Conservation (phyloP, 495 filamentous ascomycete species). For the Aspergillus bridgeri region DNA sequence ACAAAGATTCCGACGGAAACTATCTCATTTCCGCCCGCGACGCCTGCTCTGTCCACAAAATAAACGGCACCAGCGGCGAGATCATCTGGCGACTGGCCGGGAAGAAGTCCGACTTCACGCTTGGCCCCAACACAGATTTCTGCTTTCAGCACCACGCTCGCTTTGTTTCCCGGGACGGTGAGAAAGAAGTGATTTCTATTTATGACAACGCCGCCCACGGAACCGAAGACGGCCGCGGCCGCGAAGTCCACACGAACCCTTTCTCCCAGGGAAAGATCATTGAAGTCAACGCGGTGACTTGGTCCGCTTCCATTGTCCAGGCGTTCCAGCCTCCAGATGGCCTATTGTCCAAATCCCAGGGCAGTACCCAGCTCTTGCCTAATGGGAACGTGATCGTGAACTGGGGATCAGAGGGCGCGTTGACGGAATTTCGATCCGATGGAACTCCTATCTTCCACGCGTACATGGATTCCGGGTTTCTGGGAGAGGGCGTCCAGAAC, state of each 20-base stretch:
- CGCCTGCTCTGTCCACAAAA: constrained; percentile 50
- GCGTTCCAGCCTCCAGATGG: constrained; percentile 46
- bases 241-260: constrained; percentile 38
- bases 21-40: constrained; percentile 57
- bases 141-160: constrained; percentile 59
- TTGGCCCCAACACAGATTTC: constrained; percentile 45
- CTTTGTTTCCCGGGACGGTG: constrained; percentile 40
- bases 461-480: constrained; percentile 29
- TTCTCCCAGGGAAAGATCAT: constrained; percentile 56
- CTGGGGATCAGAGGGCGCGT: constrained; percentile 52
- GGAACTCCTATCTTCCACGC: constrained; percentile 47
- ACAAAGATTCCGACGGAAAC: constrained; percentile 41
- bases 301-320: constrained; percentile 42
- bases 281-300: constrained; percentile 45
- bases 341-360: constrained; percentile 53
- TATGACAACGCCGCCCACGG: constrained; percentile 51
- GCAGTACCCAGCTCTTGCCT: constrained; percentile 53
- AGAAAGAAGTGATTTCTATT: constrained; percentile 46
- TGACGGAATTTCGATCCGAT: constrained; percentile 51
- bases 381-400: constrained; percentile 52
- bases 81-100: constrained; percentile 57
- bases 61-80: constrained; percentile 53
- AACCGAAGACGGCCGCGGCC: constrained; percentile 39
- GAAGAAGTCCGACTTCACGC: constrained; percentile 38
- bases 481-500: constrained; percentile 34